phyloP scores from a whole-genome alignment of 371 early-diverging fungal species.

The Coemansia linderi region DNA sequence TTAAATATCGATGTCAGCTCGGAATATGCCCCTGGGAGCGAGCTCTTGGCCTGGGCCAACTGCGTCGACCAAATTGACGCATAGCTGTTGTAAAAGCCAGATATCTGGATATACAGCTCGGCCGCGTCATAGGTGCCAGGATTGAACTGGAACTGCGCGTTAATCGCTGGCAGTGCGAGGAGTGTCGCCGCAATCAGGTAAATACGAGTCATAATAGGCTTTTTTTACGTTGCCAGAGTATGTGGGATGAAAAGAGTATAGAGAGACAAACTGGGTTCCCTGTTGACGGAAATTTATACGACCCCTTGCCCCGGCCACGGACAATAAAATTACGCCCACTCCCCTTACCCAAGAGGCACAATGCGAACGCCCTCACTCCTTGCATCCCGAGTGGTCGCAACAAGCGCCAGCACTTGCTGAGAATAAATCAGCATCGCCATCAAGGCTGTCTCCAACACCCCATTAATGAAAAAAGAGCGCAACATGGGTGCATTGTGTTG shows the following conservation, averaged over 20 bases:
- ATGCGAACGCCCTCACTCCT: neutral
- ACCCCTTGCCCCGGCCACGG: too few relatives aligned
- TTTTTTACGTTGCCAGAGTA: neutral
- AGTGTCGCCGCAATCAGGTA: neutral
- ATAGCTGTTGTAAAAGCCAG: conserved; percentile 25
- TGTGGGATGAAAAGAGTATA: neutral
- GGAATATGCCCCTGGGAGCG: conserved; percentile 27
- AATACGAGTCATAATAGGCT: neutral
- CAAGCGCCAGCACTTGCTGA: neutral
- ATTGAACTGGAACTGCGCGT: conserved; percentile 30
- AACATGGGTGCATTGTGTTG: neutral
- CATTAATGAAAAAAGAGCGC: neutral
- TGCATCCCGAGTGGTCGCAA: neutral
- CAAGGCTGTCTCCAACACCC: neutral
- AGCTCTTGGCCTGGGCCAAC: conserved; percentile 24
- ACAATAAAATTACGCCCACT: neutral
- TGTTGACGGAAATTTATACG: too few relatives aligned
- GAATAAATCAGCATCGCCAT: neutral
- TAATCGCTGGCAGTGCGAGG: neutral
- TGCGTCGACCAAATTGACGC: conserved; percentile 27
- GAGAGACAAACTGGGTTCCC: neutral
- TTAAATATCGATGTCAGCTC: conserved; percentile 31
- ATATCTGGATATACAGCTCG: conserved; percentile 22
- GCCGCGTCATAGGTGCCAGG: conserved; percentile 29
- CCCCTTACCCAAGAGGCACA: conserved; percentile 1